Percentiles rank a stretch among this genome's conserved stretches.
phyloP scores from a whole-genome alignment of 2,329 filamentous ascomycete genomes.

The Chrysosporium queenslandicum region DNA sequence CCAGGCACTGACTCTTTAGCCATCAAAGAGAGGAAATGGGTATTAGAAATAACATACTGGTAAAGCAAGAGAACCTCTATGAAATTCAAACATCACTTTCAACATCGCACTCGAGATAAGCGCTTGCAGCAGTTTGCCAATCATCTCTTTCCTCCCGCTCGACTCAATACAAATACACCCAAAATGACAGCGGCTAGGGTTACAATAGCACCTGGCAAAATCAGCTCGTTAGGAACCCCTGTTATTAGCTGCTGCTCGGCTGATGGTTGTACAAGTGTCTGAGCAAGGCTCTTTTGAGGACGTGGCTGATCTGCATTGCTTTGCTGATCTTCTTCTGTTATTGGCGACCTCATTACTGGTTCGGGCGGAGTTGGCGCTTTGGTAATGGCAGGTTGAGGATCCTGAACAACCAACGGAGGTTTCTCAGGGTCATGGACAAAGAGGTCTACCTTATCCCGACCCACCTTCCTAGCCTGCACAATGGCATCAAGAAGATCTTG shows the following conservation, averaged over 20 bases:
- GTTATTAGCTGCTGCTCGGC: conserved; percentile 70
- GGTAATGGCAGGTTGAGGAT: conserved; percentile 47
- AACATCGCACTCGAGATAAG: background rate
- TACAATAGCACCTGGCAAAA: conserved; percentile 87
- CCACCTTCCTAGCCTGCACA: conserved; percentile 63
- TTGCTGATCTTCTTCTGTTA: conserved; percentile 46
- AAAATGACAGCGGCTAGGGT: conserved; percentile 91
- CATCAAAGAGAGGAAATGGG: background rate
- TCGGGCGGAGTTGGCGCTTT: conserved; percentile 46
- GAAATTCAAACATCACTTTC: background rate
- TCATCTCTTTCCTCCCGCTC: conserved; percentile 30
- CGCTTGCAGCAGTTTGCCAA: background rate
- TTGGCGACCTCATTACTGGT: conserved; percentile 41
- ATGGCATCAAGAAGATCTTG: conserved; percentile 88
- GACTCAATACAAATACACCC: conserved; percentile 80
- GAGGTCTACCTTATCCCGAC: conserved; percentile 86
- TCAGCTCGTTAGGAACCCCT: conserved; percentile 85
- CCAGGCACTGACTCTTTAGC: background rate
- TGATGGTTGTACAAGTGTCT: conserved; percentile 40
- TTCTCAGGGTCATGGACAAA: conserved; percentile 92
- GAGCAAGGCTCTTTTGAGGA: conserved; percentile 38
- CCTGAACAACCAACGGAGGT: conserved; percentile 61
- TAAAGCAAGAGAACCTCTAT: background rate
- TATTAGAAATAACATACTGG: conserved; percentile 1
- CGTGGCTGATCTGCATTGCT: conserved; percentile 15